Percentiles rank a stretch among this genome's conserved stretches.
Conservation (phyloP, 2,329 filamentous ascomycete species). For the Claviceps fusiformis region DNA sequence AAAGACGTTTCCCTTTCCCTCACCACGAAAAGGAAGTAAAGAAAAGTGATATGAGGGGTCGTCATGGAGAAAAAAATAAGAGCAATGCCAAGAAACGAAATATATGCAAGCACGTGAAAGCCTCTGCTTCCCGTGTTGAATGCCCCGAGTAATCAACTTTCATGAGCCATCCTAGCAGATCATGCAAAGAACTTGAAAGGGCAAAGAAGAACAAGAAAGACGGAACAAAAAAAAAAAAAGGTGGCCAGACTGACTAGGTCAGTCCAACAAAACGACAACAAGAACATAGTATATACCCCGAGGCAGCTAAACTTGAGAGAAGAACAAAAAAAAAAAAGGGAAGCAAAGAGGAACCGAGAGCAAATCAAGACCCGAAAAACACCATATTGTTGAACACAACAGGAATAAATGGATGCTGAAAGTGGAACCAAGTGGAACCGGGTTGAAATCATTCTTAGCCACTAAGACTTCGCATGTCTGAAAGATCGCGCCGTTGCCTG, state of each 20-base stretch:
- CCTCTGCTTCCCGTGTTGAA: background rate
- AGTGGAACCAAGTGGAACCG: background rate
- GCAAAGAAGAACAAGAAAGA: background rate
- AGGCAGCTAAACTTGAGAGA: background rate
- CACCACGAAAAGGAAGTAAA: background rate
- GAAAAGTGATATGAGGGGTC: background rate
- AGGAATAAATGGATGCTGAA: conserved; percentile 5
- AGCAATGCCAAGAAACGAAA: background rate
- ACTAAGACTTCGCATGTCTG: conserved; percentile 25
- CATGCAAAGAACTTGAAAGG: background rate
- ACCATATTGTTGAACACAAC: conserved; percentile 12
- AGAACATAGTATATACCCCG: background rate
- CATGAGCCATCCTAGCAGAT: background rate
- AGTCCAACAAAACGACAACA: background rate
- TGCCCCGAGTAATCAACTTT: background rate
- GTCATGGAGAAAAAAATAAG: background rate
- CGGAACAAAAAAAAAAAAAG: background rate
- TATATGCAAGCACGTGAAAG: background rate
- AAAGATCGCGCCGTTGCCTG: conserved; percentile 33
- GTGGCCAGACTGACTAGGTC: background rate
- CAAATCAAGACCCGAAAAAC: background rate
- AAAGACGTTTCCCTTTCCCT: background rate
- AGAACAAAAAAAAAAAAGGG: background rate
- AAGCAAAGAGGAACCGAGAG: background rate
- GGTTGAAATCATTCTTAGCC: conserved; percentile 12